These are phyloP conservation scores for Wickerhamomyces canadensis DNA, from an alignment of 805 yeast genomes.

Conservation along the genomic window DNA sequence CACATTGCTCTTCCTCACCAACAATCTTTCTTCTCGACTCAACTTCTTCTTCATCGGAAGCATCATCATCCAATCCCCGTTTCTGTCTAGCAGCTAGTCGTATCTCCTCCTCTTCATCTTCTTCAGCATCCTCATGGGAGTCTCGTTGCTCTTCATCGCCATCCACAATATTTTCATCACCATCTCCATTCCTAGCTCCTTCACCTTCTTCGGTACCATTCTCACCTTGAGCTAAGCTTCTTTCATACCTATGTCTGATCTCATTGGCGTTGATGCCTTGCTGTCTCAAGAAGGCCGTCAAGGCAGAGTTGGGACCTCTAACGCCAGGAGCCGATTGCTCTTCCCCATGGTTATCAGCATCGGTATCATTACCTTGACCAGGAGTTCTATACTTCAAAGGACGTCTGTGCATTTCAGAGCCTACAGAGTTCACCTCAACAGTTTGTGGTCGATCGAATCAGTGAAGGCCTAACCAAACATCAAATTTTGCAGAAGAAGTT, in stretches of 20 bases:
- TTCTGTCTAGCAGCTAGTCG: constrained; percentile 37
- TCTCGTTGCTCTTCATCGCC: constrained; percentile 16
- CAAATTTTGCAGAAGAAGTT: too few species aligned
- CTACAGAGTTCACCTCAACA: too few species aligned
- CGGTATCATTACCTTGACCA: constrained; percentile 5
- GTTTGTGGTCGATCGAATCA: too few species aligned
- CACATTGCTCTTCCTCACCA: constrained; percentile 56
- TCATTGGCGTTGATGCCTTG: constrained; percentile 86
- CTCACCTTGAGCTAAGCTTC: constrained; percentile 21
- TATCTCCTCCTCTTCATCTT: constrained; percentile 28
- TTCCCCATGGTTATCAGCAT: constrained; percentile 2
- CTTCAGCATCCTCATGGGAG: constrained; percentile 17
- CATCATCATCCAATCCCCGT: constrained; percentile 29
- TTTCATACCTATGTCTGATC: constrained; percentile 47
- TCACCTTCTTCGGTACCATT: constrained; percentile 1
- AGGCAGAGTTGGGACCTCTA: constrained; percentile 71
- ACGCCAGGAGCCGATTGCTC: constrained; percentile 26
- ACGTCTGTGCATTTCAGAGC: constrained; percentile 26
- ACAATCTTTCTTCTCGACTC: constrained; percentile 23
- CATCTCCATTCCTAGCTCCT: not conserved
- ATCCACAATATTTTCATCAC: constrained; percentile 1
- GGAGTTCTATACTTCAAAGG: constrained; percentile 21
- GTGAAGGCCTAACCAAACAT: too few species aligned
- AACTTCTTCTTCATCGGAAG: constrained; percentile 28
- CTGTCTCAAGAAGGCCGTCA: constrained; percentile 80